Evolutionary conservation across 2,329 filamentous ascomycete genomes (phyloP), one percentile per base, ranked within the genome.

Genomic region (Lanzia echinophila): DNA sequence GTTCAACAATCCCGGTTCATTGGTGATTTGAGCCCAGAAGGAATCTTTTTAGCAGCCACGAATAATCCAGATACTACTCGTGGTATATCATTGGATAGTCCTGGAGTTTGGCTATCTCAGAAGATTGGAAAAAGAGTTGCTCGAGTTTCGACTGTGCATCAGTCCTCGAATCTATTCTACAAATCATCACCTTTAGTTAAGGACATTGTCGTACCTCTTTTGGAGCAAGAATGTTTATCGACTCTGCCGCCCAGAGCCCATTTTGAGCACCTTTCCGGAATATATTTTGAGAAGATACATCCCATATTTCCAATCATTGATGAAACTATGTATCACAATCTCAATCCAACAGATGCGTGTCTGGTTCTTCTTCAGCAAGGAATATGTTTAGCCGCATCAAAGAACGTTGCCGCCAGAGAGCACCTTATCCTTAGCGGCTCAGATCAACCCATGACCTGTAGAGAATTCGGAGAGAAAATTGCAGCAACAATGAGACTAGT

Each of bases 11-110:
- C 59, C 12, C 75, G 79, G 6, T 83, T 82, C 52, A 75, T 83
- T 36, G 79, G 79, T 17, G 79, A 83, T 60, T 62, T 82, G 28
- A 83, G 81, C 58, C 81, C 80, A 2, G 80, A 83, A 63, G 76
- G 76, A 55, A 77, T 83, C 64, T 79, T 84, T 53, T 71, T 80
- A 60, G 77, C 81, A 59, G 79, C 77, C 1, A 77, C 77, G 2
- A 72, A 69, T 52, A 72, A 69, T 52, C 68, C 72, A 22, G 66
- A 66, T 44, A 65, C 68, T 22, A 69, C 68, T 22, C 60, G 60
- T 28, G 68, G 68, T 15, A 65, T 65, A 11, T 74, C 77, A 0
- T 72, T 76, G 46, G 75, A 77, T 46, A 78, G 79, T 39, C 72
- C 82, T 1, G 80, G 80, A 6, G 74, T 82, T 17, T 83, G 79